Percentiles rank a stretch among this genome's conserved stretches.
These are phyloP conservation scores for Sugiyamaella smithiae DNA, from an alignment of 805 yeast genomes.

Conservation along the genomic window DNA sequence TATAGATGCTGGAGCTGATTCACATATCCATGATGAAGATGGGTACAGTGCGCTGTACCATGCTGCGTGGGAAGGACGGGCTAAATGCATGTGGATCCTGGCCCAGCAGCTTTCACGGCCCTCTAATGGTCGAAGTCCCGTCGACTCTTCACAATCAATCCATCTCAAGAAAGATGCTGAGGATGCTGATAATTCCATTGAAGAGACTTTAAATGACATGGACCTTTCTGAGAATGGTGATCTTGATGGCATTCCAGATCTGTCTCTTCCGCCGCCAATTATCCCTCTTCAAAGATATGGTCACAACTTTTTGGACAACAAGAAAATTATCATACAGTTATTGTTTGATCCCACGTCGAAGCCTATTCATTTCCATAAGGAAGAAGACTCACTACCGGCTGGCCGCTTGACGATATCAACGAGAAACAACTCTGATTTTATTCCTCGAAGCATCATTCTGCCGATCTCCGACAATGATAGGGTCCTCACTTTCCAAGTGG, in stretches of 20 bases:
- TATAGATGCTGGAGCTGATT: slow-evolving; percentile 69
- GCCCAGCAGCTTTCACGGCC: slow-evolving; percentile 33
- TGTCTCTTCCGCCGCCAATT: slow-evolving; percentile 93
- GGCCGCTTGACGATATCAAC: slow-evolving; percentile 77
- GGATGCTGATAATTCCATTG: slow-evolving; percentile 1
- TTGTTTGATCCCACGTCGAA: slow-evolving; percentile 53
- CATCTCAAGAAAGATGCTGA: background rate
- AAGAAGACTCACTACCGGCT: slow-evolving; percentile 38
- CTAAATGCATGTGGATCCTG: slow-evolving; percentile 70
- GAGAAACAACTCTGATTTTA: slow-evolving; percentile 63
- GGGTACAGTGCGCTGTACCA: slow-evolving; percentile 79
- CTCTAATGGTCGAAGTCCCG: slow-evolving; percentile 1
- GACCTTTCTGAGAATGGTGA: slow-evolving; percentile 30
- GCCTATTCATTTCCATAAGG: slow-evolving; percentile 46
- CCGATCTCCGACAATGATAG: slow-evolving; percentile 71
- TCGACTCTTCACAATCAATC: slow-evolving; percentile 14
- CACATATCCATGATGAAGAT: slow-evolving; percentile 69
- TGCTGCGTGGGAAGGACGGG: slow-evolving; percentile 93
- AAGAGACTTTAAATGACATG: slow-evolving; percentile 22
- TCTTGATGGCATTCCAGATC: slow-evolving; percentile 80
- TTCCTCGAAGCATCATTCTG: slow-evolving; percentile 80
- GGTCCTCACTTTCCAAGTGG: slow-evolving; percentile 79
- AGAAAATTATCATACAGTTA: slow-evolving; percentile 79
- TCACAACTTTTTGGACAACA: slow-evolving; percentile 89
- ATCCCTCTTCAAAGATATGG: slow-evolving; percentile 92